Evolutionary conservation across 2,329 filamentous ascomycete genomes (phyloP), one percentile per base, ranked within the genome.

Genomic region (Lasiodiplodia sp.): DNA sequence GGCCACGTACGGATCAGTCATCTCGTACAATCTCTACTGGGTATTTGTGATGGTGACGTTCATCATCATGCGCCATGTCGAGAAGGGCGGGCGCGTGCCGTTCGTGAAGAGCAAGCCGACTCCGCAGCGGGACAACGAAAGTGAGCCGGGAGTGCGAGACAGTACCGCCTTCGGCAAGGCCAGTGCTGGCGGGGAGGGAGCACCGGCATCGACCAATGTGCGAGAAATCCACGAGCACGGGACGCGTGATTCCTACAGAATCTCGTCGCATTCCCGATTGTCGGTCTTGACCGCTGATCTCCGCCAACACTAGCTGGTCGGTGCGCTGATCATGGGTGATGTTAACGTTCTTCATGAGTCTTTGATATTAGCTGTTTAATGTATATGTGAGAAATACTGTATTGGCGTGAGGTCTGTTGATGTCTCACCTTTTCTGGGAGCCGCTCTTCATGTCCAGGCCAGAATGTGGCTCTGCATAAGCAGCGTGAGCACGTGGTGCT

Each of bases 21-120:
- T 97, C 71, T 90, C 91, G 1, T 97, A 97, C 82, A 96, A 96
- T 77, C 69, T 95, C 18, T 97, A 97, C 83, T 97, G 93, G 94
- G 80, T 96, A 63, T 84, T 83, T 10, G 85, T 93, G 72, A 93
- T 94, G 68, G 70, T 84, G 18, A 86, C 85, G 5, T 92, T 95
- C 76, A 70, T 88, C 16, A 72, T 82, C 40, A 85, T 95, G 84
- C 85, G 90, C 52, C 92, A 88, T 81, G 86, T 86, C 71, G 92
- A 96, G 81, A 81, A 79, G 69, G 83, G 82, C 10, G 85, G 85
- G 3, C 82, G 81, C 69, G 82, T 79, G 72, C 84, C 85, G 34
- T 76, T 84, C 38, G 76, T 80, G 25, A 63, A 51, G 28, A 63
- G 25, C 23, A 63, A 63, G 23, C 25, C 58, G 51, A 63, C 40